Conservation (phyloP, 805 yeast genomes). For the Metschnikowia corniflorae region DNA sequence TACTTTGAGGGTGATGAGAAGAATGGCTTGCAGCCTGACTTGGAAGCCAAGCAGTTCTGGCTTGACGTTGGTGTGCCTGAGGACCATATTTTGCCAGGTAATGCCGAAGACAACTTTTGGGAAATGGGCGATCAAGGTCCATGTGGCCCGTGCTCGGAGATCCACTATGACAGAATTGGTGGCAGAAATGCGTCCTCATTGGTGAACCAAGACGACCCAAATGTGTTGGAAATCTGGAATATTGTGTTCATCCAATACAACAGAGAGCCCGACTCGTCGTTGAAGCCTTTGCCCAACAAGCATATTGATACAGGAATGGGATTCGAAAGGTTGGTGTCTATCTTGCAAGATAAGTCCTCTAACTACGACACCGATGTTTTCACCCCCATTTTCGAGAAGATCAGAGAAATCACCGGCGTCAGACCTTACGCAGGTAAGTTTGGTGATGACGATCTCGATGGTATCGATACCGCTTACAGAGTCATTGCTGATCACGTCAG, state of each 20-base stretch:
- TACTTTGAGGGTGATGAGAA: slow-evolving; percentile 92
- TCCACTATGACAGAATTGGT: slow-evolving; percentile 97
- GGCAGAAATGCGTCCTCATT: slow-evolving; percentile 91
- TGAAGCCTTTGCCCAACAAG: slow-evolving; percentile 84
- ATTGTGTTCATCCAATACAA: slow-evolving; percentile 95
- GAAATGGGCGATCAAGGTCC: slow-evolving; percentile 99
- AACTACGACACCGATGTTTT: slow-evolving; percentile 98
- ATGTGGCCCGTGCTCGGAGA: slow-evolving; percentile 98
- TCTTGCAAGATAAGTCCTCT: slow-evolving; percentile 84
- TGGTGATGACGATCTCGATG: slow-evolving; percentile 89
- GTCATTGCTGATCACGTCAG: slow-evolving; percentile 98
- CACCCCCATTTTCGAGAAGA: slow-evolving; percentile 78
- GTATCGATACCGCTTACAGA: slow-evolving; percentile 96
- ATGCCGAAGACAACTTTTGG: slow-evolving; percentile 93
- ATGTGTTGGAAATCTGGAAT: slow-evolving; percentile 97
- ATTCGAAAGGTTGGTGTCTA: slow-evolving; percentile 93
- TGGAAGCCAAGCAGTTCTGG: slow-evolving; percentile 91
- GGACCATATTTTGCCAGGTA: slow-evolving; percentile 90
- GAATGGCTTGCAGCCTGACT: slow-evolving; percentile 84
- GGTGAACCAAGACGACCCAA: slow-evolving; percentile 97
- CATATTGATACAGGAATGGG: slow-evolving; percentile 99
- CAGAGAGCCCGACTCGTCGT: slow-evolving; percentile 82
- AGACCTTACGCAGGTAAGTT: slow-evolving; percentile 90
- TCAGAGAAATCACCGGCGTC: slow-evolving; percentile 90
- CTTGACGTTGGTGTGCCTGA: slow-evolving; percentile 81